Conservation (phyloP, 805 yeast species). For the Candida nanaspora region DNA sequence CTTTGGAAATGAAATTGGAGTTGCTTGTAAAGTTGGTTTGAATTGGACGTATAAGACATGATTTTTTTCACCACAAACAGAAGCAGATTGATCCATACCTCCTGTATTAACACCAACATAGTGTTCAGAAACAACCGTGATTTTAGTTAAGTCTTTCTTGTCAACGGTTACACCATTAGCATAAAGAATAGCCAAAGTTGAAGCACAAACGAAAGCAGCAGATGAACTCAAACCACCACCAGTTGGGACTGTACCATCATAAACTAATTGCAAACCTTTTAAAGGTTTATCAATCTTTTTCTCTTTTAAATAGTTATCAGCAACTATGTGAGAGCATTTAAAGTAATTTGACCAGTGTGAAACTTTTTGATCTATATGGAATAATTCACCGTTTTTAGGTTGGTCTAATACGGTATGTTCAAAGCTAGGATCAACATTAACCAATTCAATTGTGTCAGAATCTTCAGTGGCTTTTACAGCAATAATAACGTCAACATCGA, state of each 20-base stretch:
- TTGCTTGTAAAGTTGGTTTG: conserved; percentile 48
- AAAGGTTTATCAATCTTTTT: conserved; percentile 17
- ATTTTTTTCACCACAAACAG: conserved; percentile 52
- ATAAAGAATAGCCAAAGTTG: conserved; percentile 48
- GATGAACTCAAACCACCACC: conserved; percentile 68
- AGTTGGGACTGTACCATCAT: conserved; percentile 63
- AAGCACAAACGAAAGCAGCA: conserved; percentile 65
- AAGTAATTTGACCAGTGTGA: conserved; percentile 65
- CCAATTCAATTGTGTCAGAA: conserved; percentile 16
- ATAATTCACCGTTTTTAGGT: conserved; percentile 32
- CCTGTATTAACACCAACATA: conserved; percentile 70
- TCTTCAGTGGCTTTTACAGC: conserved; percentile 31
- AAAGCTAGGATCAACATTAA: conserved; percentile 30
- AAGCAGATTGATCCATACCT: conserved; percentile 77
- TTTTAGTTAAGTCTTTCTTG: conserved; percentile 46
- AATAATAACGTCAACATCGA: conserved; percentile 53
- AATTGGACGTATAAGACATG: conserved; percentile 57
- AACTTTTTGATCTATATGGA: conserved; percentile 39
- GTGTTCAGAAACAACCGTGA: conserved; percentile 63
- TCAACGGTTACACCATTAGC: conserved; percentile 39
- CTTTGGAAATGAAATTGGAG: conserved; percentile 46
- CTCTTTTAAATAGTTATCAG: conserved; percentile 36
- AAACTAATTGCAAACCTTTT: conserved; percentile 43
- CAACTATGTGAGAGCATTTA: conserved; percentile 58
- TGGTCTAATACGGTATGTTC: conserved; percentile 28